A percentile compares a stretch with the other conserved stretches of the same genome.
Conservation (phyloP, 2,329 filamentous ascomycete species). For the Aspergillus sp. region DNA sequence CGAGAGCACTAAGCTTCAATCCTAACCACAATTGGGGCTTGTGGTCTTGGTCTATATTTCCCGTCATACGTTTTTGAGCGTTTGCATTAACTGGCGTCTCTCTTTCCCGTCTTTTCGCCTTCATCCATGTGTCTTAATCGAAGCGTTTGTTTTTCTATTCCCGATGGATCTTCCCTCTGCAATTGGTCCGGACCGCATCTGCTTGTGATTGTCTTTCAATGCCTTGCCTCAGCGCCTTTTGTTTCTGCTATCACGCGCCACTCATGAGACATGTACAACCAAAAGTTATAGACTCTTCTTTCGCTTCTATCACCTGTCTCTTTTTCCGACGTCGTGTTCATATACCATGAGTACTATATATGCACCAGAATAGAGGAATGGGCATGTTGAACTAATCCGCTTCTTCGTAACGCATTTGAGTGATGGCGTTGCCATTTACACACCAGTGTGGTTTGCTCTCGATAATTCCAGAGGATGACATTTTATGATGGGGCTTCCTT, state of each 20-base stretch:
- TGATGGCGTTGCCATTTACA: no score
- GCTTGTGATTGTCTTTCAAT: not conserved
- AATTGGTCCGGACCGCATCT: slow-evolving; percentile 1
- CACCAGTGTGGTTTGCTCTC: no score
- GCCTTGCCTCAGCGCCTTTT: not conserved
- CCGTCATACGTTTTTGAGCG: not conserved
- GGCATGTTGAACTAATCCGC: no score
- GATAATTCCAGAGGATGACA: no score
- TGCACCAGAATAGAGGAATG: no score
- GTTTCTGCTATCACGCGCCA: not conserved
- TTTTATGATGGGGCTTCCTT: no score
- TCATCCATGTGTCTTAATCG: slow-evolving; percentile 32
- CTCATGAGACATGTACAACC: slow-evolving; percentile 12
- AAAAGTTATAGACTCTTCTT: slow-evolving; percentile 15
- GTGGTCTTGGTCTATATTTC: not conserved
- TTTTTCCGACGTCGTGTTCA: not conserved
- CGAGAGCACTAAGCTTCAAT: slow-evolving; percentile 43
- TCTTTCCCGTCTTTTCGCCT: not conserved
- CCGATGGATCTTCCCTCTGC: not conserved
- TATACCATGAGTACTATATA: not conserved
- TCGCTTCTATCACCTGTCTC: not conserved
- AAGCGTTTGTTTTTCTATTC: slow-evolving; percentile 12
- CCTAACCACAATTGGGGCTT: not conserved
- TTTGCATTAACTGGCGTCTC: slow-evolving; percentile 8
- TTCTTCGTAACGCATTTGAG: no score